Evolutionary conservation across 2,329 filamentous ascomycete species (phyloP), one percentile per base, ranked within the genome.

Genomic region (Colletotrichum abscissum): DNA sequence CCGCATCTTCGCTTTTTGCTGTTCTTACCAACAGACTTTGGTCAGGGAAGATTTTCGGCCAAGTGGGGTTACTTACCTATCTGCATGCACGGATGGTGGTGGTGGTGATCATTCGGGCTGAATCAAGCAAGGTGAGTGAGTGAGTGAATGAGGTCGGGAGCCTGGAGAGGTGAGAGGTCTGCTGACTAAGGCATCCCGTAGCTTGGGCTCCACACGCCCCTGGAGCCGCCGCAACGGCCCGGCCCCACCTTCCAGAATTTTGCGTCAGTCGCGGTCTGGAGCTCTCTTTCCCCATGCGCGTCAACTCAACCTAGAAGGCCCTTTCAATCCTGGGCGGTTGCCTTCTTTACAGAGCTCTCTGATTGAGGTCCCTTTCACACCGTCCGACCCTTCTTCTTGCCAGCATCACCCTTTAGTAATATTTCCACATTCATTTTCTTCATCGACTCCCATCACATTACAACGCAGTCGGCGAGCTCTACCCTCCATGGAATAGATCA

Each of bases 191-290:
- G 5, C 52, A 33, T 12, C 11, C 33, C 33, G 33, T 33, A 33
- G 8, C 30, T 33, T 33, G 30, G 33, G 33, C 52, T 55, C 52
- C 52, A 11, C 52, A 55, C 22, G 11, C 22, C 46, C 60, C 42
- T 49, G 11, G 38, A 38, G 28, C 35, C 46, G 33, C 49, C 49
- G 56, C 24, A 57, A 59, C 64, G 57, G 30, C 26, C 57, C 64
- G 60, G 71, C 60, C 71, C 71, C 71, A 73, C 71, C 62, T 70
- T 73, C 67, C 42, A 66, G 59, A 66, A 49, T 38, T 73, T 71
- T 70, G 67, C 71, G 69, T 70, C 60, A 60, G 70, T 73, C 70
- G 70, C 70, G 70, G 33, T 73, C 33, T 65, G 55, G 67, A 70
- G 70, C 66, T 65, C 55, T 26, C 26, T 16, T 46, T 33, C 55